Conservation (phyloP, 805 yeast genomes). For the Wickerhamomyces rabaulensis region DNA sequence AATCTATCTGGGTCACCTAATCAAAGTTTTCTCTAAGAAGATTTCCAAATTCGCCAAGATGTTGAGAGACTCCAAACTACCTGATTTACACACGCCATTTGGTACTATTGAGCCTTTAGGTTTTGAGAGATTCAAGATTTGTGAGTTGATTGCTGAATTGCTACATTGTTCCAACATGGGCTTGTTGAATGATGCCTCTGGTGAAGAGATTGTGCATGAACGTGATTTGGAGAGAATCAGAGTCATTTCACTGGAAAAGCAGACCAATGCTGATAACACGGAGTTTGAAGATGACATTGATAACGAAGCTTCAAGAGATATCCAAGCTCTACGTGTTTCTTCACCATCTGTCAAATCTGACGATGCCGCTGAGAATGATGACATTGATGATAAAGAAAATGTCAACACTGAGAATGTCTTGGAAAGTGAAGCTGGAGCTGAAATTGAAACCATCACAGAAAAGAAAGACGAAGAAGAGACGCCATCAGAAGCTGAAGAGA, state of each 20-base stretch:
- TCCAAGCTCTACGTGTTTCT: slow-evolving; percentile 17
- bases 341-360: slow-evolving; percentile 1
- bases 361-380: slow-evolving; percentile 7
- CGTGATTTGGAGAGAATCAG: slow-evolving; percentile 65
- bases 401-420: slow-evolving; percentile 12
- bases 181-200: slow-evolving; percentile 69
- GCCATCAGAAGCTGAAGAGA: not conserved
- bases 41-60: slow-evolving; percentile 66
- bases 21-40: slow-evolving; percentile 68
- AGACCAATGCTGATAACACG: slow-evolving; percentile 7
- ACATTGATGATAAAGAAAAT: slow-evolving; percentile 5
- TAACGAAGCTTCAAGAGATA: slow-evolving; percentile 27
- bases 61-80: slow-evolving; percentile 37
- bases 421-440: slow-evolving; percentile 6
- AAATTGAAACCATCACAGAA: slow-evolving; percentile 10
- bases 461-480: slow-evolving; percentile 7
- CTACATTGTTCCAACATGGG: slow-evolving; percentile 98
- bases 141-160: slow-evolving; percentile 90
- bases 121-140: slow-evolving; percentile 82
- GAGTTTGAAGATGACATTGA: slow-evolving; percentile 28
- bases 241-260: slow-evolving; percentile 33
- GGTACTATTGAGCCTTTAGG: slow-evolving; percentile 75
- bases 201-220: slow-evolving; percentile 60
- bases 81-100: slow-evolving; percentile 52
- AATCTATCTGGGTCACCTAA: slow-evolving; percentile 82